Conservation (phyloP, 2,329 filamentous ascomycete species). For the Aspergillus piperis region DNA sequence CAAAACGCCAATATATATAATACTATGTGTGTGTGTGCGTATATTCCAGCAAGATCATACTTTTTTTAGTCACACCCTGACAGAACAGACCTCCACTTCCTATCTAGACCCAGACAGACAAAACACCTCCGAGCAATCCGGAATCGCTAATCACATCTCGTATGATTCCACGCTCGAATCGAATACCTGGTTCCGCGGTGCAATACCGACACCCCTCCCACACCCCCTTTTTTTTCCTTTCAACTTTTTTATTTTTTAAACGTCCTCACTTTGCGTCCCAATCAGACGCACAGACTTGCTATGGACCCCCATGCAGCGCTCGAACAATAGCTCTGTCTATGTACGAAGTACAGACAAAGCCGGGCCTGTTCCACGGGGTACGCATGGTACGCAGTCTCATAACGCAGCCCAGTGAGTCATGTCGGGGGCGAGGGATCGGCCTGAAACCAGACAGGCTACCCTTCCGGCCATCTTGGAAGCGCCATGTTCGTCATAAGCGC, state of each 20-base stretch:
- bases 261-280: neutral
- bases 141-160: neutral
- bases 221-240: neutral
- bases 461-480: constrained; percentile 11
- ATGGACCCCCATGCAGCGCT: constrained; percentile 6
- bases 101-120: neutral
- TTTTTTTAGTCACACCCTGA: neutral
- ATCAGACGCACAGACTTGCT: constrained; percentile 13
- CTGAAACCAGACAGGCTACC: neutral
- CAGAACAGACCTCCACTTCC: neutral
- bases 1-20: neutral
- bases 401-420: constrained; percentile 1
- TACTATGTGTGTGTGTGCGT: neutral
- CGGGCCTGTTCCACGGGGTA: constrained; percentile 8
- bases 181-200: neutral
- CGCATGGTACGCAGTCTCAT: neutral
- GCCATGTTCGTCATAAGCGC: constrained; percentile 1
- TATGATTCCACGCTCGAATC: neutral
- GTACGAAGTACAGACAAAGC: constrained; percentile 5
- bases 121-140: constrained; percentile 1
- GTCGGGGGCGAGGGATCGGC: constrained; percentile 8
- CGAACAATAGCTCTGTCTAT: constrained; percentile 6
- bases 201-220: neutral
- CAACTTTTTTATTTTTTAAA: no score
- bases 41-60: neutral